A percentile compares a stretch with the other conserved stretches of the same genome.
Conservation (phyloP, 768 basidiomycete species). For the Phylloporus sp. region DNA sequence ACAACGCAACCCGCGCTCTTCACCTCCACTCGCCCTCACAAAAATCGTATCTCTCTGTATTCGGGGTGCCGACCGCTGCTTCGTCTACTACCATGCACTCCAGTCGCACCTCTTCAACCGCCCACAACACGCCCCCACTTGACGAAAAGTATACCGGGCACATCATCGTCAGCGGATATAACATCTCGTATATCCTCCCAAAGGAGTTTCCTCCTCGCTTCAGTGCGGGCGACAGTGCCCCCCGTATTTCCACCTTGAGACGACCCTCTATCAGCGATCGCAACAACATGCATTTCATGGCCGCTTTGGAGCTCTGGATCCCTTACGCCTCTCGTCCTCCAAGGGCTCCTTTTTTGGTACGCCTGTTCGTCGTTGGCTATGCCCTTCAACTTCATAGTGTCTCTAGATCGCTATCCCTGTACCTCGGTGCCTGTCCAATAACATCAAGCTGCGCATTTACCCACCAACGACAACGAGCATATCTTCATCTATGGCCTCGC, state of each 20-base stretch:
- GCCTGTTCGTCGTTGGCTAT: constrained; percentile 14
- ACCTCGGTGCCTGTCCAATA: constrained; percentile 74
- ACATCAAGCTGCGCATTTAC: constrained; percentile 68
- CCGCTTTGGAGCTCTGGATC: constrained; percentile 70
- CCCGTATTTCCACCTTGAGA: constrained; percentile 31
- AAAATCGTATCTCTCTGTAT: constrained; percentile 56
- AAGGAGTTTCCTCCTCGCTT: constrained; percentile 50
- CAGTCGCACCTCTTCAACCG: constrained; percentile 35
- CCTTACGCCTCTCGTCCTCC: constrained; percentile 67
- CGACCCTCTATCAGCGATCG: constrained; percentile 53
- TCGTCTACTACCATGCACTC: constrained; percentile 25
- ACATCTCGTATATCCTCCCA: constrained; percentile 71
- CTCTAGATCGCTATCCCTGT: constrained; percentile 70
- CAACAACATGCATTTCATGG: constrained; percentile 69
- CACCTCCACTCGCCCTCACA: constrained; percentile 57
- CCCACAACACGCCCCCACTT: constrained; percentile 37
- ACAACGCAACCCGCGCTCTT: constrained; percentile 64
- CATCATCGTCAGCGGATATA: constrained; percentile 71
- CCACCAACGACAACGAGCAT: constrained; percentile 49
- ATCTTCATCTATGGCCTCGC: constrained; percentile 61
- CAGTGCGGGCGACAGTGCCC: constrained; percentile 16
- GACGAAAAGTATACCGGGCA: constrained; percentile 69
- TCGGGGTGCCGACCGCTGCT: constrained; percentile 38
- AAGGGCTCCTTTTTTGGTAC: constrained; percentile 67
- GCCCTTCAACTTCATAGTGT: constrained; percentile 6